Conservation (phyloP, 2,329 filamentous ascomycete genomes). For the Colletotrichum sublineola region DNA sequence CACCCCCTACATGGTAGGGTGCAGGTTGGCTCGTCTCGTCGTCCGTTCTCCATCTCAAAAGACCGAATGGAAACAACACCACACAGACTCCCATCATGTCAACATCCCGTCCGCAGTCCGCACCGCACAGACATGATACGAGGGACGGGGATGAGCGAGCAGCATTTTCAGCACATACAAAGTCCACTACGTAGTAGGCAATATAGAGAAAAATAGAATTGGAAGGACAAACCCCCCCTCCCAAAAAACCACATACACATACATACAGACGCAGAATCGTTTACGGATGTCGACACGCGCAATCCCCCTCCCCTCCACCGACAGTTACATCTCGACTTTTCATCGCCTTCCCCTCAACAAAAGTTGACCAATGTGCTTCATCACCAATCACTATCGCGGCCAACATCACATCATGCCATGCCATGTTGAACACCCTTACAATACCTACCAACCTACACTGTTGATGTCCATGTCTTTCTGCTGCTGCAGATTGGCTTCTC, state of each 20-base stretch:
- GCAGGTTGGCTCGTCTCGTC: background rate
- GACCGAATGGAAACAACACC: background rate
- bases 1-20: background rate
- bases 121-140: conserved; percentile 6
- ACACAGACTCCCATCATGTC: conserved; percentile 16
- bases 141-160: background rate
- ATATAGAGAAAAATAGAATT: background rate
- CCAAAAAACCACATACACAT: too few relatives aligned
- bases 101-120: conserved; percentile 14
- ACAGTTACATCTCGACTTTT: conserved; percentile 36
- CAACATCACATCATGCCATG: conserved; percentile 29
- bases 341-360: background rate
- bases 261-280: background rate
- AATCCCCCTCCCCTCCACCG: conserved; percentile 14
- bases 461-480: conserved; percentile 8
- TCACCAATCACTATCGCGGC: background rate
- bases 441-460: background rate
- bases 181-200: background rate
- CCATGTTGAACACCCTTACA: conserved; percentile 22
- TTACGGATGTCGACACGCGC: conserved; percentile 19
- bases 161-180: background rate
- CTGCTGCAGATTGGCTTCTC: conserved; percentile 10
- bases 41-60: conserved; percentile 15
- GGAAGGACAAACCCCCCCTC: background rate
- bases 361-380: conserved; percentile 1